Evolutionary conservation across 345 rosid genomes (phyloP).

Genomic region (Pistacia vera): DNA sequence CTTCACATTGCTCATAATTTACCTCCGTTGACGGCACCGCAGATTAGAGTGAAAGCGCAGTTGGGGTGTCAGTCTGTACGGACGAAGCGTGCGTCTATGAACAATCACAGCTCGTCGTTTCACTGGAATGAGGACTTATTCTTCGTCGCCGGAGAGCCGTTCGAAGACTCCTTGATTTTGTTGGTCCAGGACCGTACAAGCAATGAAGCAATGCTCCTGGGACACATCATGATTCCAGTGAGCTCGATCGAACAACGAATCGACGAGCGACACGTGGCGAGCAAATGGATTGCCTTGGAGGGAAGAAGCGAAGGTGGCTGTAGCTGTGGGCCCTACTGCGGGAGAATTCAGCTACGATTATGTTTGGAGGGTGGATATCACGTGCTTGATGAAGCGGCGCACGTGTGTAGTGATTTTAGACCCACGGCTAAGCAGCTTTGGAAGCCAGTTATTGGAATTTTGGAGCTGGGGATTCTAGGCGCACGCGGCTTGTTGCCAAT

Average conservation of each 20-base stretch:
- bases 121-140: constrained; percentile 91
- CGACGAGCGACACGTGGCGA: constrained; percentile 73
- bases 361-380: constrained; percentile 98
- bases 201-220: constrained; percentile 57
- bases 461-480: constrained; percentile 91
- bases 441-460: constrained; percentile 88
- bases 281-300: constrained; percentile 73
- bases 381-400: constrained; percentile 98
- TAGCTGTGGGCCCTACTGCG: constrained; percentile 46
- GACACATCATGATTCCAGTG: constrained; percentile 63
- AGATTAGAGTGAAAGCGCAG: constrained; percentile 78
- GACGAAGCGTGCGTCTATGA: constrained; percentile 79
- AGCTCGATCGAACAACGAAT: constrained; percentile 75
- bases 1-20: constrained; percentile 72
- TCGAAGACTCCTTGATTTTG: constrained; percentile 73
- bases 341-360: constrained; percentile 70
- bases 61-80: constrained; percentile 83
- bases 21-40: constrained; percentile 86
- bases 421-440: constrained; percentile 98
- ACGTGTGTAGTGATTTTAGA: constrained; percentile 94
- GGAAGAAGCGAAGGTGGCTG: constrained; percentile 27
- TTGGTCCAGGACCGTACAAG: constrained; percentile 76
- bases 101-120: constrained; percentile 63
- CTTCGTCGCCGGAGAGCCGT: constrained; percentile 90
- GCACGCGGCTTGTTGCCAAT: constrained; percentile 92